Conservation (phyloP, 345 rosid species). For the Gossypium bickii region DNA sequence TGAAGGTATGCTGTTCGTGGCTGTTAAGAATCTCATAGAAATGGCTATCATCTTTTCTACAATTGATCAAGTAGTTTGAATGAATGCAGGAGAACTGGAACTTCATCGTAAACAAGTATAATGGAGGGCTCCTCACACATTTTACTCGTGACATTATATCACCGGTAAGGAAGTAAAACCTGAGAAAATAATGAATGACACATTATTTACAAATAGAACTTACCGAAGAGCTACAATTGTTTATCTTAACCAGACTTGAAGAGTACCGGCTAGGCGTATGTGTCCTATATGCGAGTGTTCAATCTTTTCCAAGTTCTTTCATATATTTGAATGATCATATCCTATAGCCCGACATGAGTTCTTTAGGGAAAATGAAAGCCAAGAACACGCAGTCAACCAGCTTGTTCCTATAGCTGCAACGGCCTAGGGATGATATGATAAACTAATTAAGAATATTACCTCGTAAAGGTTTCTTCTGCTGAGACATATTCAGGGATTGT, state of each 20-base stretch:
- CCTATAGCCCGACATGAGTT: too few species aligned
- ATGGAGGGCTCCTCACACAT: slow-evolving; percentile 23
- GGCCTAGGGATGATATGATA: neutral
- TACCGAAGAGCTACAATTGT: neutral
- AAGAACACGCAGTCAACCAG: neutral
- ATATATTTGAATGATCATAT: too few species aligned
- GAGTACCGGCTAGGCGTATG: too few species aligned
- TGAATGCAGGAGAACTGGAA: slow-evolving; percentile 46
- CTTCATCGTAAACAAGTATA: slow-evolving; percentile 28
- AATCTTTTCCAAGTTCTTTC: too few species aligned
- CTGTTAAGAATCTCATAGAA: neutral
- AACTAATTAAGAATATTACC: neutral
- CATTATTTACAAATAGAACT: neutral
- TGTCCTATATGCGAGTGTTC: too few species aligned
- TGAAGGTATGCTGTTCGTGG: slow-evolving; percentile 38
- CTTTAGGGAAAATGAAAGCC: too few species aligned
- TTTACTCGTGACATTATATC: slow-evolving; percentile 27
- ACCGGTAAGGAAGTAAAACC: slow-evolving; percentile 27
- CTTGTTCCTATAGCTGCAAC: neutral
- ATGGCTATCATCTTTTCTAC: neutral
- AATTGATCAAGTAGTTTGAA: neutral
- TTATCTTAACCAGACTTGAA: too few species aligned
- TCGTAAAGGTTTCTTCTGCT: too few species aligned
- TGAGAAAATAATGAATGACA: neutral
- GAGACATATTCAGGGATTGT: too few species aligned